Evolutionary conservation across 1,284 basidiomycete genomes (phyloP).

Genomic region (Bjerkandera adusta): DNA sequence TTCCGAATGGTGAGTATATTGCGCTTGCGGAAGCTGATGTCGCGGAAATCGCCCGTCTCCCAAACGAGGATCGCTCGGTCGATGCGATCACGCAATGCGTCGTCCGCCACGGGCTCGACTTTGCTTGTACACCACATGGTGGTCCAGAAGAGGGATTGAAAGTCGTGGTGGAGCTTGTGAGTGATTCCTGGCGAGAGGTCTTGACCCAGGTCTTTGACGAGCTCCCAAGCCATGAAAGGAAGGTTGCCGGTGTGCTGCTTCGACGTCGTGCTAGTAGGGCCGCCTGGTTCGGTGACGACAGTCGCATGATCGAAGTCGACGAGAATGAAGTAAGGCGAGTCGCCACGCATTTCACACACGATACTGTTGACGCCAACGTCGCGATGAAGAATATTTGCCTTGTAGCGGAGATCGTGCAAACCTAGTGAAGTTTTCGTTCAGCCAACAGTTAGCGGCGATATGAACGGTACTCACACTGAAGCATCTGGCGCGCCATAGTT

Average conservation of each 20-base stretch:
- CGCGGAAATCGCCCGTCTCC: too few relatives aligned
- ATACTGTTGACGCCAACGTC: slow-evolving; percentile 15
- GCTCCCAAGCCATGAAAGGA: neutral
- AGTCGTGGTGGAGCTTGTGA: neutral
- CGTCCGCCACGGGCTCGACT: neutral
- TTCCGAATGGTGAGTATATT: too few relatives aligned
- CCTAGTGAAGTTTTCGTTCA: neutral
- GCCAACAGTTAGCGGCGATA: neutral
- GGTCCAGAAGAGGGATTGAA: neutral
- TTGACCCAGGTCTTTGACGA: neutral
- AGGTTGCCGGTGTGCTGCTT: neutral
- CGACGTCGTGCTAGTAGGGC: too few relatives aligned
- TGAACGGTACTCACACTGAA: slow-evolving; percentile 10
- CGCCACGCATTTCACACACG: slow-evolving; percentile 11
- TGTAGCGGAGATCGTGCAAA: slow-evolving; percentile 9
- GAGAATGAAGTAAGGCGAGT: slow-evolving; percentile 7
- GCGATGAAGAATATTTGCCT: slow-evolving; percentile 13
- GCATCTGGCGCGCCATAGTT: slow-evolving; percentile 12
- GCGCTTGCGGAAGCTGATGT: too few relatives aligned
- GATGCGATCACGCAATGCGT: neutral
- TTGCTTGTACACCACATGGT: neutral
- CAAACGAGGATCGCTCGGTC: too few relatives aligned
- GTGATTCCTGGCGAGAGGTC: too few relatives aligned
- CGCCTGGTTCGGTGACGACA: neutral
- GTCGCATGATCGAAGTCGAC: slow-evolving; percentile 14